Conservation (phyloP, 1,139 yeast genomes). For the Debaryomycetaceae sp. region DNA sequence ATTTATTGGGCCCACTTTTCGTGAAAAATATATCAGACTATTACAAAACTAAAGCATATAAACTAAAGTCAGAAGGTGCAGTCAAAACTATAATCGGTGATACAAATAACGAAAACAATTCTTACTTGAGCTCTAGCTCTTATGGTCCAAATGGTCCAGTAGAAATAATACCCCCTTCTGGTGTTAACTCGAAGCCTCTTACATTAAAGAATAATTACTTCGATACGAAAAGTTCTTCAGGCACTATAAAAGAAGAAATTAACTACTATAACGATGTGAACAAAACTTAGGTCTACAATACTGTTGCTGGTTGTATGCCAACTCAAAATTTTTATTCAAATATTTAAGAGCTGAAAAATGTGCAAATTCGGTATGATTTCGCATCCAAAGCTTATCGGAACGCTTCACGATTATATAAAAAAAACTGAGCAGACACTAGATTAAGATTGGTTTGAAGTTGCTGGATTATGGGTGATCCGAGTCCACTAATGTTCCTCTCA, state of each 20-base stretch:
- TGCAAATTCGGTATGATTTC: too few species aligned
- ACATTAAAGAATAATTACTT: not conserved
- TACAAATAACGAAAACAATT: not conserved
- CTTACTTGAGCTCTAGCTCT: not conserved
- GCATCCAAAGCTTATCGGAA: not conserved
- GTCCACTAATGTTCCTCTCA: constrained; percentile 44
- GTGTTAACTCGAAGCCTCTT: not conserved
- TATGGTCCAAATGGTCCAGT: not conserved
- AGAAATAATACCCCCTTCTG: not conserved
- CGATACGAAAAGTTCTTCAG: not conserved
- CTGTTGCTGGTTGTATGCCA: too few species aligned
- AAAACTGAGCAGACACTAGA: not conserved
- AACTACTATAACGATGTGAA: not conserved
- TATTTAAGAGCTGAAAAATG: too few species aligned
- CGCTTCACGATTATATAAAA: not conserved
- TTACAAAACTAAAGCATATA: constrained; percentile 27
- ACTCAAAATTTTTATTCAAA: too few species aligned
- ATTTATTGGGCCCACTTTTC: constrained; percentile 44
- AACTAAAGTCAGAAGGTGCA: constrained; percentile 16
- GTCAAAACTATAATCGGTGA: not conserved
- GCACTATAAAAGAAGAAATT: not conserved
- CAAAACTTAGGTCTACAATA: not conserved
- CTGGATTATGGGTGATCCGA: constrained; percentile 1
- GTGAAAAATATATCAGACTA: constrained; percentile 39
- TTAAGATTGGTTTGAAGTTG: not conserved